Conservation (phyloP, 2,329 filamentous ascomycete genomes). For the Fusarium veterinarium region DNA sequence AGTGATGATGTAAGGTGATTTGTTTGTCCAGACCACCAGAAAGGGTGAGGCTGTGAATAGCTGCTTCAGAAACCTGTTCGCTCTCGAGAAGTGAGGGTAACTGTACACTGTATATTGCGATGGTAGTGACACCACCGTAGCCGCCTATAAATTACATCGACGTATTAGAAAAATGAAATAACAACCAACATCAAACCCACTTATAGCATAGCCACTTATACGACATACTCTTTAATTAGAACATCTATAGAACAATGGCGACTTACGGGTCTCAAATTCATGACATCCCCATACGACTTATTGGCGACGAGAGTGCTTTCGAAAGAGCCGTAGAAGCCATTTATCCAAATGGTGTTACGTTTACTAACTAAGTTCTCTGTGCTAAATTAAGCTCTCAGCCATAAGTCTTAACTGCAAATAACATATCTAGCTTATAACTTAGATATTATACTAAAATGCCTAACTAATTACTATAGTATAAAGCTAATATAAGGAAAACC, state of each 20-base stretch:
- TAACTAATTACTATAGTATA: too few relatives aligned
- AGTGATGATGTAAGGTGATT: not conserved
- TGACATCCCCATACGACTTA: not conserved
- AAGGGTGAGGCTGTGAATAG: rapidly evolving
- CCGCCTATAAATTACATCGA: not conserved
- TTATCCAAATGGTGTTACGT: not conserved
- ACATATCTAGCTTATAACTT: too few relatives aligned
- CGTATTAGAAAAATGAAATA: rapidly evolving
- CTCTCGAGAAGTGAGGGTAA: not conserved
- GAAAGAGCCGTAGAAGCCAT: not conserved
- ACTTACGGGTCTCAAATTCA: not conserved
- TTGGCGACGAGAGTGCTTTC: not conserved
- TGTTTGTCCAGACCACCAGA: rapidly evolving
- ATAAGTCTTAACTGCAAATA: too few relatives aligned
- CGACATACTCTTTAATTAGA: rapidly evolving
- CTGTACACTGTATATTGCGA: not conserved
- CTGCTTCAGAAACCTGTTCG: rapidly evolving
- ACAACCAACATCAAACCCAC: not conserved
- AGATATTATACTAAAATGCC: too few relatives aligned
- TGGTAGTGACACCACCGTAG: rapidly evolving
- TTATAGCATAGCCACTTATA: rapidly evolving
- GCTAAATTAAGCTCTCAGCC: too few relatives aligned
- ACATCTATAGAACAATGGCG: not conserved
- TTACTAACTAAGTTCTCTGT: too few relatives aligned
- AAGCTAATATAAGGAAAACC: too few relatives aligned